Conservation (phyloP, 352 stramenopile genomes). For the Globisporangium orthogonon region DNA sequence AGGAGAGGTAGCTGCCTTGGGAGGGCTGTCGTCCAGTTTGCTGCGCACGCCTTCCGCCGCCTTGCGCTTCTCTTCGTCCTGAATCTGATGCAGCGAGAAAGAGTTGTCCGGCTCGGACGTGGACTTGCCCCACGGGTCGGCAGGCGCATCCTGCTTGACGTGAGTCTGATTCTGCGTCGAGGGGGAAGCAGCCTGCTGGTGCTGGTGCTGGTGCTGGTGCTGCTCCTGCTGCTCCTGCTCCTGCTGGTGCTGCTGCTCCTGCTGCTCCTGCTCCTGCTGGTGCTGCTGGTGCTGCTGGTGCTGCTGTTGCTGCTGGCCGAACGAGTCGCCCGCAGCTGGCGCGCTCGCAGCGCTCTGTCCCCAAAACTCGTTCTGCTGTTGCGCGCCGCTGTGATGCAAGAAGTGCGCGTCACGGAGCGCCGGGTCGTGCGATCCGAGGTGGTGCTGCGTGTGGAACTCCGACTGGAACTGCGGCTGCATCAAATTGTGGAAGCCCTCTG, state of each 20-base stretch:
- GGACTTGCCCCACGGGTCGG: conserved; percentile 29
- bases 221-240: neutral
- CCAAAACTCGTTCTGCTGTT: conserved; percentile 17
- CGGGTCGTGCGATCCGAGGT: conserved; percentile 17
- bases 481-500: conserved; percentile 24
- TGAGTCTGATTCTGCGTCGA: neutral
- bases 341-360: conserved; percentile 3
- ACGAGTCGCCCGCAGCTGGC: conserved; percentile 1
- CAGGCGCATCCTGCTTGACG: conserved; percentile 7
- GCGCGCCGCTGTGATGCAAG: conserved; percentile 14
- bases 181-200: conserved; percentile 5
- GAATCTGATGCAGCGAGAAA: conserved; percentile 30
- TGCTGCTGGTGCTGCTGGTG: conserved; percentile 7
- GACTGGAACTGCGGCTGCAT: conserved; percentile 51
- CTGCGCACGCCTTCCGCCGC: conserved; percentile 14
- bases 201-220: neutral
- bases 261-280: neutral
- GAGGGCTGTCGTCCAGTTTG: neutral
- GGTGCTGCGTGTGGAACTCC: conserved; percentile 36
- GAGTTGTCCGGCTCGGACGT: conserved; percentile 15
- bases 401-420: conserved; percentile 25
- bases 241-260: neutral
- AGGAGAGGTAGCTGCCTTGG: neutral
- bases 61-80: conserved; percentile 39
- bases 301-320: conserved; percentile 5